These are phyloP conservation scores for Linanthus parryae DNA, from an alignment of 148 eudicot species.

Conservation along the genomic window DNA sequence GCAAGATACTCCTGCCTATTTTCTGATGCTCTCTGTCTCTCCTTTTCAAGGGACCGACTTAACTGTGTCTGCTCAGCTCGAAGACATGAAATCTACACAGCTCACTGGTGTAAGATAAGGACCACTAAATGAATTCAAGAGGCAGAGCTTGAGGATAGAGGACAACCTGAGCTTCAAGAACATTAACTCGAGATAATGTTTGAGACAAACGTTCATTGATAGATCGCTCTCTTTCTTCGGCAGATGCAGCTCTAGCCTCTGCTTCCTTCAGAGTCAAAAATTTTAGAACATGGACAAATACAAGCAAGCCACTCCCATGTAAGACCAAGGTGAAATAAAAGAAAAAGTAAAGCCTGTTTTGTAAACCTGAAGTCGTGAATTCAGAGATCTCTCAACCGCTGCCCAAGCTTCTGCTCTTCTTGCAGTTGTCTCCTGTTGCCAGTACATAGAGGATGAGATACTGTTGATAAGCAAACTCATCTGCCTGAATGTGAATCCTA, in stretches of 20 bases:
- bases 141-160: constrained; percentile 10
- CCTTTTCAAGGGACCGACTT: constrained; percentile 84
- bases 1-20: constrained; percentile 91
- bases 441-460: constrained; percentile 9
- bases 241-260: constrained; percentile 83
- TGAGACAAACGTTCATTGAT: constrained; percentile 86
- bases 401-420: constrained; percentile 91
- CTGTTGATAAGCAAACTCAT: background rate
- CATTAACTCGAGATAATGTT: constrained; percentile 89
- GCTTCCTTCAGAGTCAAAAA: constrained; percentile 63
- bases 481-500: background rate
- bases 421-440: constrained; percentile 72
- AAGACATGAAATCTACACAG: constrained; percentile 90
- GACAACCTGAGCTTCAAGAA: constrained; percentile 95
- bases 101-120: constrained; percentile 6
- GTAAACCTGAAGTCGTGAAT: constrained; percentile 81
- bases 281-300: constrained; percentile 7
- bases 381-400: constrained; percentile 89
- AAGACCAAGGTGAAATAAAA: background rate
- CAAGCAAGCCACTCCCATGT: too few species aligned
- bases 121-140: constrained; percentile 3
- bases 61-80: constrained; percentile 95
- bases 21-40: constrained; percentile 97
- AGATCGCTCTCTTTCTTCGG: constrained; percentile 94
- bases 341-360: constrained; percentile 7